A percentile compares a stretch with the other conserved stretches of the same genome.
phyloP scores from a whole-genome alignment of 768 basidiomycete genomes.

The Pleurotus djamor region DNA sequence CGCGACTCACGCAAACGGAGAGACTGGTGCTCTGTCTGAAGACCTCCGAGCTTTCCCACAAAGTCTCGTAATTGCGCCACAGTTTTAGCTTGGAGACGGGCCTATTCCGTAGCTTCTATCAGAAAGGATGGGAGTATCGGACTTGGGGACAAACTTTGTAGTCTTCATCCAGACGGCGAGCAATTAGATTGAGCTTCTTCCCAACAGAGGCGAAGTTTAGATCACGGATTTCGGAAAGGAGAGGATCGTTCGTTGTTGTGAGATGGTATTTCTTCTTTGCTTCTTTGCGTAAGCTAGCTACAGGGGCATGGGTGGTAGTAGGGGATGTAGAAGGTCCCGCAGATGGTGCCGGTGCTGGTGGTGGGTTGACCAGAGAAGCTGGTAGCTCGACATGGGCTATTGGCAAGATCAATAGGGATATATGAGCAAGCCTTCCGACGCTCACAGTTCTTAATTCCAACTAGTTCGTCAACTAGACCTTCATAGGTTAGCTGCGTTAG shows the following conservation, averaged over 20 bases:
- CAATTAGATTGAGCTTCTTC: constrained; percentile 73
- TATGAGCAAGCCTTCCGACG: constrained; percentile 10
- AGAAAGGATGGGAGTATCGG: neutral
- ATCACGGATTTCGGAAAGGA: constrained; percentile 84
- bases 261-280: constrained; percentile 90
- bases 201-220: constrained; percentile 92
- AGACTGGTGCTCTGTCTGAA: constrained; percentile 91
- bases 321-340: constrained; percentile 36
- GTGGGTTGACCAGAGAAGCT: constrained; percentile 54
- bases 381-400: constrained; percentile 83
- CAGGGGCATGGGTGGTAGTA: constrained; percentile 35
- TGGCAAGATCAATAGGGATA: constrained; percentile 8
- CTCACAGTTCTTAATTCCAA: constrained; percentile 89
- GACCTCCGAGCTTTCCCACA: constrained; percentile 90
- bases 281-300: constrained; percentile 62
- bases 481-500: constrained; percentile 97
- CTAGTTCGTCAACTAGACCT: constrained; percentile 90
- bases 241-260: constrained; percentile 71
- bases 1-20: constrained; percentile 75
- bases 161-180: constrained; percentile 85
- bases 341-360: constrained; percentile 43
- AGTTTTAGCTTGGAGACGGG: constrained; percentile 84
- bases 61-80: constrained; percentile 91
- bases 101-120: constrained; percentile 35
- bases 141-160: constrained; percentile 65